Conservation (phyloP, 2,329 filamentous ascomycete genomes). For the Ceratocystis albifundus region DNA sequence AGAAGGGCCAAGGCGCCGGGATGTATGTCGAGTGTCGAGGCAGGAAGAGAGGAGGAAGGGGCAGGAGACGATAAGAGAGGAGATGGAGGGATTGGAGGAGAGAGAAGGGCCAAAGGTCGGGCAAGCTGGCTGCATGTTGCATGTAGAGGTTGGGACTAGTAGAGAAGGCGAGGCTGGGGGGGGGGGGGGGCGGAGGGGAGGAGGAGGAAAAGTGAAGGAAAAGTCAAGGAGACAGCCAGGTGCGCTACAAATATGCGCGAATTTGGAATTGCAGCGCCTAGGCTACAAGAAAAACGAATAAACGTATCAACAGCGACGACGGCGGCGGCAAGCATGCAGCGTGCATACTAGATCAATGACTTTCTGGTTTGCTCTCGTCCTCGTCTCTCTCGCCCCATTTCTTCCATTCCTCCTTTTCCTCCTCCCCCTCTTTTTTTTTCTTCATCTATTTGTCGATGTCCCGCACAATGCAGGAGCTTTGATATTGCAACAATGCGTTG, state of each 20-base stretch:
- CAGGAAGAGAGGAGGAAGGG: background rate
- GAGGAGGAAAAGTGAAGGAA: background rate
- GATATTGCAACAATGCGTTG: background rate
- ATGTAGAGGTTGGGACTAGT: no score
- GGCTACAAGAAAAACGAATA: background rate
- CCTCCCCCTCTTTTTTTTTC: background rate
- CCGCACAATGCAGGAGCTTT: slow-evolving; percentile 2
- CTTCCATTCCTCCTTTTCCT: background rate
- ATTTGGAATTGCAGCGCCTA: no score
- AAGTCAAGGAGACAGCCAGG: background rate
- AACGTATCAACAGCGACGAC: background rate
- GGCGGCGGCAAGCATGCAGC: background rate
- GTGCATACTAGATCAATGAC: background rate
- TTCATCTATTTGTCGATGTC: no score
- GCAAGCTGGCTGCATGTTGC: background rate
- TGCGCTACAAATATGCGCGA: background rate
- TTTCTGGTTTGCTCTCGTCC: background rate
- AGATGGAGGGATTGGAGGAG: background rate
- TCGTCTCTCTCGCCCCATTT: background rate
- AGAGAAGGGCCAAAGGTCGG: background rate
- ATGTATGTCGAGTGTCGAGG: no score
- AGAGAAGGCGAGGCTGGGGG: background rate
- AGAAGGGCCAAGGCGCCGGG: background rate
- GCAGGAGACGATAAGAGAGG: background rate
- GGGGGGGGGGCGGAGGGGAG: background rate